A percentile compares a stretch with the other conserved stretches of the same genome.
phyloP scores from a whole-genome alignment of 192 early-diverging fungal genomes.

The Podila clonocystis region DNA sequence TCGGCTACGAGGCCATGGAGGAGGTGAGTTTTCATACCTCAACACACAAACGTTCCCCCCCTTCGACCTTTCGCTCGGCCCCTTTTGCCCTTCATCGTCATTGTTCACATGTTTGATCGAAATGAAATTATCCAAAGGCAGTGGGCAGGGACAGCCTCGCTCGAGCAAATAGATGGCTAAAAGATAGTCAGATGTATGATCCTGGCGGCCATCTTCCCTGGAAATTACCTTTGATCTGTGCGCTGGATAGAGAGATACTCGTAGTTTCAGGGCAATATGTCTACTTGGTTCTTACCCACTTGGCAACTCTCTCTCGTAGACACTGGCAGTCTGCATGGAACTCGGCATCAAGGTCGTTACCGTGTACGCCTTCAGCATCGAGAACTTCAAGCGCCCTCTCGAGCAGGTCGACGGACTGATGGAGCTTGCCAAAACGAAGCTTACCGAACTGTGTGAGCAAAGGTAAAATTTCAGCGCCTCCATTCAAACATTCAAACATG shows the following conservation, averaged over 20 bases:
- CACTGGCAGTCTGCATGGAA: constrained; percentile 87
- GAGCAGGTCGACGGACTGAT: constrained; percentile 90
- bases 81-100: background rate
- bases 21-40: constrained; percentile 60
- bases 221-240: no score
- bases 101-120: no score
- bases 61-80: background rate
- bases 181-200: no score
- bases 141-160: no score
- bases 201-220: no score
- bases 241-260: no score
- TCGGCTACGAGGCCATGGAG: constrained; percentile 82
- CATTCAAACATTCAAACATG: no score
- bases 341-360: constrained; percentile 89
- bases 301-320: constrained; percentile 54
- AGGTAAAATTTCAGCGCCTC: constrained; percentile 54
- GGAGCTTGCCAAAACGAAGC: constrained; percentile 79
- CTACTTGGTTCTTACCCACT: background rate
- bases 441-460: constrained; percentile 78
- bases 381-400: constrained; percentile 92
- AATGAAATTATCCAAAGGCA: no score
- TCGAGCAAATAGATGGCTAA: no score
- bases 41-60: background rate
- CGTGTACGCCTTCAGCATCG: constrained; percentile 97
- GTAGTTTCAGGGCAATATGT: no score